phyloP scores from a whole-genome alignment of 352 stramenopile species.

The Globisporangium cylindrosporum region DNA sequence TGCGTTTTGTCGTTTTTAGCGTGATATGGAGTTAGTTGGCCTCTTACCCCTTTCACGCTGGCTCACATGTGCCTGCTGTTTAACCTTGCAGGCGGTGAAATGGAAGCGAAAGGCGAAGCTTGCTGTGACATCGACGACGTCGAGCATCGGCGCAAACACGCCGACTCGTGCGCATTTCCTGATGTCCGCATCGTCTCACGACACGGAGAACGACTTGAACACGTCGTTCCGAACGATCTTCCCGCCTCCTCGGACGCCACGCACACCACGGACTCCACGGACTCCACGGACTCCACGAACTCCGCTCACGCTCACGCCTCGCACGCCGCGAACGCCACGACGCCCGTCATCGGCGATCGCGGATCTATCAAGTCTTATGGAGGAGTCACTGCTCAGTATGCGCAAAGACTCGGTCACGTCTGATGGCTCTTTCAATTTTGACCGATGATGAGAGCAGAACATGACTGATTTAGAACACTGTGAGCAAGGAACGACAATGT shows the following conservation, averaged over 20 bases:
- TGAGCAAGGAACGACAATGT: neutral
- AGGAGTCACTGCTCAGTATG: conserved; percentile 66
- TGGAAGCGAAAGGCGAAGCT: conserved; percentile 78
- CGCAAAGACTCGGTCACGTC: conserved; percentile 38
- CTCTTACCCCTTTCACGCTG: neutral
- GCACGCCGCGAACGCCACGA: conserved; percentile 15
- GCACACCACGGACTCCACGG: conserved; percentile 7
- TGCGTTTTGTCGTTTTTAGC: conserved; percentile 13
- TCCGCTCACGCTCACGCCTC: conserved; percentile 3
- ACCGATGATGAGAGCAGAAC: neutral
- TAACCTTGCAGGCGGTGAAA: conserved; percentile 25
- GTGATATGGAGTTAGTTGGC: neutral
- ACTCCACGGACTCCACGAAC: conserved; percentile 11
- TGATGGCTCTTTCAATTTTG: conserved; percentile 5
- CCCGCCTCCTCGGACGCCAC: conserved; percentile 28
- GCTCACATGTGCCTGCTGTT: conserved; percentile 6
- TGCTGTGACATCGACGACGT: conserved; percentile 32
- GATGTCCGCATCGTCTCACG: conserved; percentile 55
- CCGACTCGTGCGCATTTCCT: conserved; percentile 36
- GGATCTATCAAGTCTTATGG: conserved; percentile 76
- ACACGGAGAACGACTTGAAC: conserved; percentile 59
- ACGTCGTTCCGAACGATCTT: conserved; percentile 51
- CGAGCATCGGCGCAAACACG: conserved; percentile 22
- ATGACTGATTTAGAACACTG: neutral
- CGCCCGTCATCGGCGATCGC: conserved; percentile 67